Conservation (phyloP, 2,329 filamentous ascomycete genomes). For the Colletotrichum noveboracense region DNA sequence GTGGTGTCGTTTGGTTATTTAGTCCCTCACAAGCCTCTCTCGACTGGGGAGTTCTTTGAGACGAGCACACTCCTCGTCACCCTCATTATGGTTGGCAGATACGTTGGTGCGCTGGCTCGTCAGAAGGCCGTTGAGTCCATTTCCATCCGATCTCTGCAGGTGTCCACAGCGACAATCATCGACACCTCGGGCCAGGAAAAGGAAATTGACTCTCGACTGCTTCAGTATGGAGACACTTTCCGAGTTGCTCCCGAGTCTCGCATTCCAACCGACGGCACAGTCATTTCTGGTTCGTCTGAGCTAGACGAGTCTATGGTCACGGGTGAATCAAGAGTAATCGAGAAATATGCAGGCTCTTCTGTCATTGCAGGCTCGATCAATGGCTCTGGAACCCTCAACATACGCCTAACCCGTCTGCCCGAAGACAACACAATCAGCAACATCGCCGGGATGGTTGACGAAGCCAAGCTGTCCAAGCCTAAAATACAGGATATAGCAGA, state of each 20-base stretch:
- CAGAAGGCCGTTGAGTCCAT: slow-evolving; percentile 62
- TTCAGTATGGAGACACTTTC: slow-evolving; percentile 76
- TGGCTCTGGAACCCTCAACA: slow-evolving; percentile 63
- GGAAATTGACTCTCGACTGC: slow-evolving; percentile 68
- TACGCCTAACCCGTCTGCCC: slow-evolving; percentile 64
- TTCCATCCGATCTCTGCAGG: slow-evolving; percentile 63
- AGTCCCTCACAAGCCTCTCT: slow-evolving; percentile 43
- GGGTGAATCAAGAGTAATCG: slow-evolving; percentile 68
- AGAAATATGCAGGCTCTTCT: slow-evolving; percentile 56
- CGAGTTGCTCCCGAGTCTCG: slow-evolving; percentile 62
- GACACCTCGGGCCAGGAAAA: slow-evolving; percentile 34
- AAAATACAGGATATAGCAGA: slow-evolving; percentile 74
- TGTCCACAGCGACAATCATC: slow-evolving; percentile 58
- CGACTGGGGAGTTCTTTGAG: slow-evolving; percentile 63
- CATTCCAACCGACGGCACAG: slow-evolving; percentile 73
- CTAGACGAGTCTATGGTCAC: slow-evolving; percentile 82
- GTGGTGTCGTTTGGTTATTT: slow-evolving; percentile 57
- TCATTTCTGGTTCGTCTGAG: slow-evolving; percentile 67
- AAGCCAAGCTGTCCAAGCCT: slow-evolving; percentile 72
- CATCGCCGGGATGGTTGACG: slow-evolving; percentile 74
- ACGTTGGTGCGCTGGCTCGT: slow-evolving; percentile 54
- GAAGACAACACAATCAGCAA: slow-evolving; percentile 74
- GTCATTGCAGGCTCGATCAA: slow-evolving; percentile 76
- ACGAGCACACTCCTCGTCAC: slow-evolving; percentile 66
- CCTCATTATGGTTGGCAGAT: slow-evolving; percentile 63